A percentile compares a stretch with the other conserved stretches of the same genome.
Evolutionary conservation across 2,329 filamentous ascomycete species (phyloP).

Genomic region (Trichoderma lentiforme): DNA sequence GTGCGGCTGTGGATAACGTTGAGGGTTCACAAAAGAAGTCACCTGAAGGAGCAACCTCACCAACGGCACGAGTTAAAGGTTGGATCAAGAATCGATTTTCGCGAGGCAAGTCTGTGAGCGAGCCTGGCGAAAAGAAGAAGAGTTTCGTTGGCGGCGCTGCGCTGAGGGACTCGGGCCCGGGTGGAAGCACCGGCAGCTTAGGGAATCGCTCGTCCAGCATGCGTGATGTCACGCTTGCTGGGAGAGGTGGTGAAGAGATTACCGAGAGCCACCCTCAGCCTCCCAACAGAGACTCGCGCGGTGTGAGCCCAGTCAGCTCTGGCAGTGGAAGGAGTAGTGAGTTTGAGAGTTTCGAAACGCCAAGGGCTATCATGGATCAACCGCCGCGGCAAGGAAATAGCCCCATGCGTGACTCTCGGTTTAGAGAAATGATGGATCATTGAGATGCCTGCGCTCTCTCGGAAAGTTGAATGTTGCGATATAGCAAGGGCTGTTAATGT

Average conservation of each 20-base stretch:
- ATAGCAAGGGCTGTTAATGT: not conserved
- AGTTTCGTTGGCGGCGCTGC: conserved; percentile 52
- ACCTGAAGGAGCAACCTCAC: conserved; percentile 26
- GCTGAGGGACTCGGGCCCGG: conserved; percentile 41
- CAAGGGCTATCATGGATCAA: conserved; percentile 35
- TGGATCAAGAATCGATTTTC: conserved; percentile 57
- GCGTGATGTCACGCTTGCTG: conserved; percentile 46
- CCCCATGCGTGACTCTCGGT: conserved; percentile 55
- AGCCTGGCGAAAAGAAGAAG: conserved; percentile 35
- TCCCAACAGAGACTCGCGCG: conserved; percentile 29
- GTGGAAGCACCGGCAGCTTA: conserved; percentile 44
- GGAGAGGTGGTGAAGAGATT: conserved; percentile 30
- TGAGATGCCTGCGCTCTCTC: conserved; percentile 18
- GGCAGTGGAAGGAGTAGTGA: conserved; percentile 10
- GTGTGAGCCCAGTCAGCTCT: conserved; percentile 38
- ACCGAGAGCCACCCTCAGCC: conserved; percentile 20
- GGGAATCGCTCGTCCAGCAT: conserved; percentile 43
- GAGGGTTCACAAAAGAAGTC: conserved; percentile 1
- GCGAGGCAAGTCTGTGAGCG: conserved; percentile 39
- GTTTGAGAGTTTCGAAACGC: conserved; percentile 35
- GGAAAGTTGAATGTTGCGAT: not conserved
- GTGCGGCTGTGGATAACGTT: not conserved
- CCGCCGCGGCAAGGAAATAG: conserved; percentile 43
- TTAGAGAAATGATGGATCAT: conserved; percentile 52
- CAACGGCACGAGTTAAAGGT: conserved; percentile 45